phyloP scores from a whole-genome alignment of 2,329 filamentous ascomycete genomes.

The Paecilomyces fulvus region DNA sequence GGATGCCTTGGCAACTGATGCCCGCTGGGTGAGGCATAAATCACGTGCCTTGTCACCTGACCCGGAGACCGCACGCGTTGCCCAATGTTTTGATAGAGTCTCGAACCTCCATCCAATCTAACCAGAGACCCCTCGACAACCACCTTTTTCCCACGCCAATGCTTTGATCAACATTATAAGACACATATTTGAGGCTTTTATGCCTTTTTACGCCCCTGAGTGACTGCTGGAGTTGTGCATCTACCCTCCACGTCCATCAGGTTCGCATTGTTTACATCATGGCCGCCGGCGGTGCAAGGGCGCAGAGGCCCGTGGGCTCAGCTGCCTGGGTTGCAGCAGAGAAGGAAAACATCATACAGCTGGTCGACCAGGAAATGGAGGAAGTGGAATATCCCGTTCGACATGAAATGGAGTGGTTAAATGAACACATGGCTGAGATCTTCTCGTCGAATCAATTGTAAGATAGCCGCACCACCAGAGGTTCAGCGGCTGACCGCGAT shows the following conservation, averaged over 20 bases:
- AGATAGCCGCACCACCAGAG: slow-evolving; percentile 9
- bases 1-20: not conserved
- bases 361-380: slow-evolving; percentile 74
- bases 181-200: not conserved
- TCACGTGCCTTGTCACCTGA: not conserved
- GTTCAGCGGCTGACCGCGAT: slow-evolving; percentile 20
- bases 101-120: slow-evolving; percentile 12
- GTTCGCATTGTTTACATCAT: slow-evolving; percentile 32
- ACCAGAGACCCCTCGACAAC: slow-evolving; percentile 3
- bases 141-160: not conserved
- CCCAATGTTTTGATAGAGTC: slow-evolving; percentile 16
- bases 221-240: not conserved
- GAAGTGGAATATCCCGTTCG: slow-evolving; percentile 88
- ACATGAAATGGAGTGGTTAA: slow-evolving; percentile 96
- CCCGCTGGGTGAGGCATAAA: not conserved
- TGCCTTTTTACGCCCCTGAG: not conserved
- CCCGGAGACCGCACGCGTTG: slow-evolving; percentile 10
- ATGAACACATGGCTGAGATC: slow-evolving; percentile 95
- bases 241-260: not conserved
- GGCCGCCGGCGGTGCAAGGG: slow-evolving; percentile 29
- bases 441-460: slow-evolving; percentile 83
- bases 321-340: slow-evolving; percentile 79
- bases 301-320: slow-evolving; percentile 60
- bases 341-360: slow-evolving; percentile 65
- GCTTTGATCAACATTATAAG: not conserved